Evolutionary conservation across 2,329 filamentous ascomycete genomes (phyloP).

Genomic region (Fusarium sterilihyphosum): DNA sequence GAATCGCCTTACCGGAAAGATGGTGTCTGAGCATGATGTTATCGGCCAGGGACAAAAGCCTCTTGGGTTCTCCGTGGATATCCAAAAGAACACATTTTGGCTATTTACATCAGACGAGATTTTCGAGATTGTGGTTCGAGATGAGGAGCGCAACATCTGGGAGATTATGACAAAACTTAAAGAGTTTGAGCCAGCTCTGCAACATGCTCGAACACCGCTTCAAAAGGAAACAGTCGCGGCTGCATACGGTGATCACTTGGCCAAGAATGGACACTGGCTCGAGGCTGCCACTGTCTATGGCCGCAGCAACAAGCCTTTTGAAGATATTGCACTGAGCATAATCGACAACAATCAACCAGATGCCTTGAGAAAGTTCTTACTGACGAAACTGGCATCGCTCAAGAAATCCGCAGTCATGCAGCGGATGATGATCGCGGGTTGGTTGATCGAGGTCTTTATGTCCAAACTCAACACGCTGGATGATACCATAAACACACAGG

Average conservation of each 20-base stretch:
- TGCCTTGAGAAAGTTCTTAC: conserved; percentile 87
- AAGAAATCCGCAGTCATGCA: conserved; percentile 92
- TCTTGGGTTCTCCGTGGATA: conserved; percentile 87
- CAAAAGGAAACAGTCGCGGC: conserved; percentile 94
- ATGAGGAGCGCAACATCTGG: conserved; percentile 95
- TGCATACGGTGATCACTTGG: conserved; percentile 88
- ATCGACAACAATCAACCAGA: conserved; percentile 92
- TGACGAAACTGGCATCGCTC: conserved; percentile 82
- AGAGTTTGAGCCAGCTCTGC: conserved; percentile 87
- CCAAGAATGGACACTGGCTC: conserved; percentile 80
- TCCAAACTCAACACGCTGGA: conserved; percentile 94
- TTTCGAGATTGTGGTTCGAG: conserved; percentile 89
- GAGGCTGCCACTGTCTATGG: conserved; percentile 93
- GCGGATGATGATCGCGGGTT: conserved; percentile 91
- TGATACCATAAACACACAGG: conserved; percentile 90
- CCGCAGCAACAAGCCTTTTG: conserved; percentile 95
- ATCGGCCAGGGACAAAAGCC: conserved; percentile 81
- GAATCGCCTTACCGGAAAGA: conserved; percentile 85
- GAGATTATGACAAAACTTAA: conserved; percentile 88
- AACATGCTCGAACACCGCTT: conserved; percentile 79
- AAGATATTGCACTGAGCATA: conserved; percentile 91
- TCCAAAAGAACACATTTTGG: conserved; percentile 98
- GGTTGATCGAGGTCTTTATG: conserved; percentile 97
- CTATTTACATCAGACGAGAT: conserved; percentile 91
- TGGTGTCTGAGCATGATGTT: conserved; percentile 89